A percentile compares a stretch with the other conserved stretches of the same genome.
Conservation (phyloP, 1,284 basidiomycete species). For the Trichosporon sp. region DNA sequence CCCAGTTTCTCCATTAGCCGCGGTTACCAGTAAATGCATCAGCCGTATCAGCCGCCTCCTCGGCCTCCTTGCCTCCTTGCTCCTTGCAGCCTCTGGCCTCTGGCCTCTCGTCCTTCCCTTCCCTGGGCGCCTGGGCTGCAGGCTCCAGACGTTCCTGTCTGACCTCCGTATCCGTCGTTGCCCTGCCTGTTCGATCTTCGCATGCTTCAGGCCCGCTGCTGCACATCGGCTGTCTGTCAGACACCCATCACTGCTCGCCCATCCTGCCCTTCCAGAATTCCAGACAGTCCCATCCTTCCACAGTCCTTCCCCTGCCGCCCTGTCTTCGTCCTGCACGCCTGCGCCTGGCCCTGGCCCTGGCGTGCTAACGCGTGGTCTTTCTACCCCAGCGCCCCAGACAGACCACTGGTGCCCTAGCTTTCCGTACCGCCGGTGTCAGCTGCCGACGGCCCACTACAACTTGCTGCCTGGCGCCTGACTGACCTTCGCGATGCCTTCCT, state of each 20-base stretch:
- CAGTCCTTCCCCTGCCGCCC: neutral
- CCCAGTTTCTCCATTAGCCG: neutral
- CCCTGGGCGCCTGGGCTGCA: neutral
- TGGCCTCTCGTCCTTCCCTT: neutral
- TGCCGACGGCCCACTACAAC: no score
- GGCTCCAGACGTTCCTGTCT: neutral
- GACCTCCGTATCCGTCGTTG: neutral
- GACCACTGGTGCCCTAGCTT: neutral
- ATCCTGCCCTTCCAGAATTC: neutral
- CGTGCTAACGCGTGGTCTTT: neutral
- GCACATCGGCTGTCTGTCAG: neutral
- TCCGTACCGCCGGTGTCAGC: neutral
- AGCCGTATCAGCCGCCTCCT: neutral
- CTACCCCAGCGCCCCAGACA: neutral
- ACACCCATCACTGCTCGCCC: neutral
- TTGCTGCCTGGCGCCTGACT: neutral
- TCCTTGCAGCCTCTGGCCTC: neutral
- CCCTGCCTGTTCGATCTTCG: neutral
- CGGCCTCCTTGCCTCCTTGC: neutral
- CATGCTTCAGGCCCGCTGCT: neutral
- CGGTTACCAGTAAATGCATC: slow-evolving; percentile 3
- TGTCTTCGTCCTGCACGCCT: neutral
- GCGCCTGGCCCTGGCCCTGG: neutral
- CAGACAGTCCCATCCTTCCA: neutral
- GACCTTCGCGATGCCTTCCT: neutral